Base-by-base conservation (phyloP, 2,329 filamentous ascomycete genomes). In the Phaeosphaeria sp. region DNA sequence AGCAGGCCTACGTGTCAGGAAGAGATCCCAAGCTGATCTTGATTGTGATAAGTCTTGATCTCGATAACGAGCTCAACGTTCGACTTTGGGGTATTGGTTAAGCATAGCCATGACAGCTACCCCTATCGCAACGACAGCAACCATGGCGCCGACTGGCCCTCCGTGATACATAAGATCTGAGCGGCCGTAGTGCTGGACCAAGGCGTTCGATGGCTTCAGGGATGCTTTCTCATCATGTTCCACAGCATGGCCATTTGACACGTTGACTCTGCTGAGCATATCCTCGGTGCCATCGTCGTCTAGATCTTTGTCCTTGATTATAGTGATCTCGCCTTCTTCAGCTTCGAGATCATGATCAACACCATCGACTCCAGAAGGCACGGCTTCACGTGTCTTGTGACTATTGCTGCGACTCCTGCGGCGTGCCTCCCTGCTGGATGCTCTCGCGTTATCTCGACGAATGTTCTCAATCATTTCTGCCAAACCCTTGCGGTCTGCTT, bases 391-490 rank as follows among this genome's bases (percentile, higher is more conserved):
- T 22, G 59, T 50, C 30, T 46, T 48, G 27, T 68, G 59, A 53
- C 60, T 63, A 33, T 67, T 59, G 51, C 71, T 74, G 49, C 66
- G 63, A 53, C 71, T 69, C 39, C 65, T 65, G 27, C 65, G 67
- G 23, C 67, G 68, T 44, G 65, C 66, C 22, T 72, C 72, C 58
- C 74, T 70, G 52, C 56, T 62, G 36, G 66, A 78, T 3, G 78
- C 78, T n/a, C 77, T 80, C 30, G 77, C 78, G 66, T 88, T 87
- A 66, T 93, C 88, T 67, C 82, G 84, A 52, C 93, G 87, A 55
- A 97, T 90, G 64, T 90, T 89, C 67, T 91, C 83, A 13, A 97
- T 89, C 92, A 98, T 95, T 72, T 97, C 91, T 1, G 90, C 89
- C 46, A 99, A 79, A 1, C 89, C 90, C 75, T 90, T 89, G 54